phyloP scores from a whole-genome alignment of 2,329 filamentous ascomycete genomes.

The Talaromyces islandicus region DNA sequence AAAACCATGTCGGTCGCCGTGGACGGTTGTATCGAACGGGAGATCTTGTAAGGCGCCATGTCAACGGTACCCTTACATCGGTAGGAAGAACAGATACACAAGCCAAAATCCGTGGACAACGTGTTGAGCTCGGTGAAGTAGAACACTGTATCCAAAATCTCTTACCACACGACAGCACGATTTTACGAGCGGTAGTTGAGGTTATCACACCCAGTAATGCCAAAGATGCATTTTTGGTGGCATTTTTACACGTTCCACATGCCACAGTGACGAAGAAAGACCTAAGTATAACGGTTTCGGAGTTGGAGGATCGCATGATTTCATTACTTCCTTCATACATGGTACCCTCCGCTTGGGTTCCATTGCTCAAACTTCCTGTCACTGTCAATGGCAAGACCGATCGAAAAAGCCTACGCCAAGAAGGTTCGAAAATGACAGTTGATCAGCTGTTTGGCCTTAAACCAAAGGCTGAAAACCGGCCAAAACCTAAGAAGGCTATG shows the following conservation, averaged over 20 bases:
- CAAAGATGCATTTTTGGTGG: neutral
- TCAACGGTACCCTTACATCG: conserved; percentile 26
- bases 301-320: neutral
- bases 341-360: neutral
- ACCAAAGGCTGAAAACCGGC: neutral
- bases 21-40: conserved; percentile 32
- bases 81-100: conserved; percentile 32
- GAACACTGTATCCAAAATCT: conserved; percentile 25
- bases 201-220: neutral
- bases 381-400: conserved; percentile 6
- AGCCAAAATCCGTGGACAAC: conserved; percentile 37
- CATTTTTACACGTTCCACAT: neutral
- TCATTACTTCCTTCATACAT: neutral
- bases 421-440: neutral
- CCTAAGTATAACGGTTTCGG: neutral
- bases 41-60: conserved; percentile 28
- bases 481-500: conserved; percentile 1
- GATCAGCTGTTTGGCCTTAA: conserved; percentile 13
- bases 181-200: neutral
- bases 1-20: conserved; percentile 21
- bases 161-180: conserved; percentile 30
- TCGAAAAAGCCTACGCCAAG: neutral
- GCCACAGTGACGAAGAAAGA: neutral
- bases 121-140: conserved; percentile 37
- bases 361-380: neutral